Conservation (phyloP, 768 basidiomycete genomes). For the Calvatia gigantea region DNA sequence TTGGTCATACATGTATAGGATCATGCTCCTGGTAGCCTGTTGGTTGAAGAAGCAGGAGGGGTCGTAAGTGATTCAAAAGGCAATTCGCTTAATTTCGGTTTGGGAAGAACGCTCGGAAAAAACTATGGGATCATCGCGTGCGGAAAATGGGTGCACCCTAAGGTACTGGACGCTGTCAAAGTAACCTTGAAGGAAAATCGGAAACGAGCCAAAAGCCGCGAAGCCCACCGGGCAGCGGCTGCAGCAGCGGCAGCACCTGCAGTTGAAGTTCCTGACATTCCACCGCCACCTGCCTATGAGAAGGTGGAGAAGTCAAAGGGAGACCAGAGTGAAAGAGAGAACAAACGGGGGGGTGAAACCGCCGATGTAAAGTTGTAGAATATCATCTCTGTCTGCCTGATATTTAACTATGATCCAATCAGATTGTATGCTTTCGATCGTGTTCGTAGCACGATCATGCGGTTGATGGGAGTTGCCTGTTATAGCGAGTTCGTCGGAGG, state of each 20-base stretch:
- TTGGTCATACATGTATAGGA: constrained; percentile 49
- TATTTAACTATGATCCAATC: neutral
- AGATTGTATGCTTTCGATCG: neutral
- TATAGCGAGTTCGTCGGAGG: neutral
- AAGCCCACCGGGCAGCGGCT: neutral
- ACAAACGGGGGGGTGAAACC: neutral
- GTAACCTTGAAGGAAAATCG: constrained; percentile 39
- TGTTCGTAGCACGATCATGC: neutral
- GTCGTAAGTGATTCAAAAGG: constrained; percentile 85
- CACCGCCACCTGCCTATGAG: neutral
- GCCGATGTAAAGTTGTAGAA: constrained; percentile 1
- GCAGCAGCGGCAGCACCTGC: neutral
- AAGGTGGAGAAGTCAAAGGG: neutral
- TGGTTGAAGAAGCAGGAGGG: constrained; percentile 89
- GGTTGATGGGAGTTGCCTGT: neutral
- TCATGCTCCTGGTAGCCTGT: constrained; percentile 82
- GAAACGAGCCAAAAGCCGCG: constrained; percentile 4
- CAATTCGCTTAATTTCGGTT: constrained; percentile 74
- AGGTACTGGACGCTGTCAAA: constrained; percentile 73
- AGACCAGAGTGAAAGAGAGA: neutral
- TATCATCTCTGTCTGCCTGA: neutral
- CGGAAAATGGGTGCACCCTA: constrained; percentile 62
- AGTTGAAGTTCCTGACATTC: neutral
- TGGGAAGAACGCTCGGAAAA: constrained; percentile 79
- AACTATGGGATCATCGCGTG: constrained; percentile 90